Evolutionary conservation across 2,329 filamentous ascomycete species (phyloP).

Genomic region (Cercospora berteroae): DNA sequence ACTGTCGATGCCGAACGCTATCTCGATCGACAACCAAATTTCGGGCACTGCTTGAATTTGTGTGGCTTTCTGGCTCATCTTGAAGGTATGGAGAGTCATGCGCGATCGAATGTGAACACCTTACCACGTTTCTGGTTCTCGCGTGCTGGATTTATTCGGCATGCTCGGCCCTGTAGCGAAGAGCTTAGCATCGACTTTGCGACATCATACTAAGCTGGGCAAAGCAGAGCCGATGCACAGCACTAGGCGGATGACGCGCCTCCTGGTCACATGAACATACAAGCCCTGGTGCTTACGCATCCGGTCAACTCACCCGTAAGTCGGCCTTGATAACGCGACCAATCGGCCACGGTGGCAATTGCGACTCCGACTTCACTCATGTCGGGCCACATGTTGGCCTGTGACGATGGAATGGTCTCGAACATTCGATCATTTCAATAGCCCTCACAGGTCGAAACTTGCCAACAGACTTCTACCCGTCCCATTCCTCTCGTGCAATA

Average conservation of each 20-base stretch:
- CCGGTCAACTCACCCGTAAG: neutral
- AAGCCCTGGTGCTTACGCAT: neutral
- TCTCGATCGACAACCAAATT: neutral
- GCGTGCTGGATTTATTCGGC: neutral
- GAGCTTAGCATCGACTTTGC: neutral
- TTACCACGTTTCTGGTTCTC: slow-evolving; percentile 6
- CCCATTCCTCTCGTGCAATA: neutral
- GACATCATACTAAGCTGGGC: neutral
- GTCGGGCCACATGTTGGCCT: neutral
- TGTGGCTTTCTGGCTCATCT: neutral
- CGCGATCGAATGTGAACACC: neutral
- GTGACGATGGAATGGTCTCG: neutral
- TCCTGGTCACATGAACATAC: neutral
- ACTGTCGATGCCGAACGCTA: neutral
- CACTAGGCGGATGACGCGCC: neutral
- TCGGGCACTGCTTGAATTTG: neutral
- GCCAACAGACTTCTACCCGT: neutral
- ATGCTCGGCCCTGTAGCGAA: neutral
- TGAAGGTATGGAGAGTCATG: neutral
- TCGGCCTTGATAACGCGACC: neutral
- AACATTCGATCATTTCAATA: neutral
- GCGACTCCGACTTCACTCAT: neutral
- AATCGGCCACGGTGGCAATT: neutral
- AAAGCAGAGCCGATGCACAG: neutral
- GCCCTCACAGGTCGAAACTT: neutral